These are phyloP conservation scores for Bacidia gigantensis DNA, from an alignment of 495 filamentous ascomycete species.

Conservation along the genomic window DNA sequence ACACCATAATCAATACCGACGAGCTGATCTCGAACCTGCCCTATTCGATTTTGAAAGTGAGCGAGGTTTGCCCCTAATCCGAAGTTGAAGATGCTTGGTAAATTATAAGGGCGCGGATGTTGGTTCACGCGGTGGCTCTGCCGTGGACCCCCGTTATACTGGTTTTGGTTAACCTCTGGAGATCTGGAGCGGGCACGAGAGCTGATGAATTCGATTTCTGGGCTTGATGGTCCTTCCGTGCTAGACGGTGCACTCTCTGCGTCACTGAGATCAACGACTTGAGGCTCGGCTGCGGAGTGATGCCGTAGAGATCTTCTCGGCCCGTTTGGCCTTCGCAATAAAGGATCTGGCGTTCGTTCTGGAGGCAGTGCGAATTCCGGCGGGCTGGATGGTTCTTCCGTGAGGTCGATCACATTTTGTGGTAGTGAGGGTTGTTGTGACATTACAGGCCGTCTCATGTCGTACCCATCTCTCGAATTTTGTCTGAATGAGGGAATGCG, in stretches of 20 bases:
- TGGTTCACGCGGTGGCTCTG: neutral
- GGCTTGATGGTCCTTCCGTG: slow-evolving; percentile 5
- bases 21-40: neutral
- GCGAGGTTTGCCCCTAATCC: neutral
- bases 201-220: slow-evolving; percentile 16
- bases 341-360: slow-evolving; percentile 2
- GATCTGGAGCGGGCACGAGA: slow-evolving; percentile 16
- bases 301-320: neutral
- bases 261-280: slow-evolving; percentile 20
- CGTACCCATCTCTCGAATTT: slow-evolving; percentile 12
- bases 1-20: neutral
- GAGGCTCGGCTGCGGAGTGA: neutral
- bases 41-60: neutral
- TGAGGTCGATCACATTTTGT: slow-evolving; percentile 41
- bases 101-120: neutral
- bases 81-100: neutral
- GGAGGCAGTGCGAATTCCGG: slow-evolving; percentile 15
- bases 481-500: slow-evolving; percentile 7
- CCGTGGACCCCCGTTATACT: neutral
- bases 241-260: slow-evolving; percentile 2
- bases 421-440: slow-evolving; percentile 10
- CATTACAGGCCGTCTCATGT: slow-evolving; percentile 35
- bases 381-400: slow-evolving; percentile 32
- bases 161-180: no score
- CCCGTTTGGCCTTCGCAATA: neutral